These are phyloP conservation scores for Hordeum vulgare DNA, from an alignment of 176 grass and related monocot species.

Conservation along the genomic window MorexV3_pseudomolecules_assembly NC_058521.1:460764000-460764499, in stretches of 20 bases:
- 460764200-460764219: slow-evolving; percentile 15
- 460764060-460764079: too few relatives aligned
- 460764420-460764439: background rate
- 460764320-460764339: background rate
- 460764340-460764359: background rate
- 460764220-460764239: background rate
- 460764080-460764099: too few relatives aligned
- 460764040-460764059: too few relatives aligned
- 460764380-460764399: background rate
- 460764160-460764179: slow-evolving; percentile 79
- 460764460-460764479: too few relatives aligned
- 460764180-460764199: slow-evolving; percentile 97
- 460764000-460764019: too few relatives aligned
- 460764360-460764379: background rate
- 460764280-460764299: background rate
- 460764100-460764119: too few relatives aligned
- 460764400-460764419: background rate
- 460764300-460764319: background rate
- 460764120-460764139: slow-evolving; percentile 97
- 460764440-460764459: too few relatives aligned
- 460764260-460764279: background rate
- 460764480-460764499: too few relatives aligned
- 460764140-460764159: slow-evolving; percentile 76
- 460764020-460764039: too few relatives aligned
- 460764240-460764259: background rate